A percentile compares a stretch with the other conserved stretches of the same genome.
These are phyloP conservation scores for Phytophthora pistaciae DNA, from an alignment of 352 stramenopile genomes.

Conservation along the genomic window DNA sequence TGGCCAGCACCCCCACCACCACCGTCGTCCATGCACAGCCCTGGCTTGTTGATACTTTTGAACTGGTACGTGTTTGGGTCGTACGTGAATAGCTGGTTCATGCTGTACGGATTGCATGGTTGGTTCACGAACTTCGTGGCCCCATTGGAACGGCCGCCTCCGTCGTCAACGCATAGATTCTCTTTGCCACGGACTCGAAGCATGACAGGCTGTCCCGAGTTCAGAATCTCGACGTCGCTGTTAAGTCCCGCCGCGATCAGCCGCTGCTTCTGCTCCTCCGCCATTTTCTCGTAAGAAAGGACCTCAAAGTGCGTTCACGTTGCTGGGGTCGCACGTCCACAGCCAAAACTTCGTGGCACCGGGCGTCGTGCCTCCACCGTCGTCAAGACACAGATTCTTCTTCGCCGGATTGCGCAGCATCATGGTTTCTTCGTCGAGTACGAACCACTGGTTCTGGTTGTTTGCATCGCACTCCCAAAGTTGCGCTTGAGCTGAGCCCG, in stretches of 20 bases:
- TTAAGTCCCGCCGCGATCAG: conserved; percentile 16
- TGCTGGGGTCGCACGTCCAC: conserved; percentile 29
- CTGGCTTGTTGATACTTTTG: conserved; percentile 12
- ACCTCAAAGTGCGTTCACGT: conserved; percentile 36
- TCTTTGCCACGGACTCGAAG: conserved; percentile 33
- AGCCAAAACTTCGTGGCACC: conserved; percentile 28
- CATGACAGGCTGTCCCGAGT: conserved; percentile 26
- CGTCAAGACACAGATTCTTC: conserved; percentile 40
- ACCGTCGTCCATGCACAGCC: conserved; percentile 33
- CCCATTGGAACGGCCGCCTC: conserved; percentile 29
- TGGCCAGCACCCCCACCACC: conserved; percentile 16
- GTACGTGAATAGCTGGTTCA: conserved; percentile 35
- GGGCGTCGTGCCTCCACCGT: conserved; percentile 18
- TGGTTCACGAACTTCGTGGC: conserved; percentile 25
- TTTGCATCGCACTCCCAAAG: conserved; percentile 31
- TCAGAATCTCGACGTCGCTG: conserved; percentile 19
- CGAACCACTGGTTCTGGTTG: conserved; percentile 36
- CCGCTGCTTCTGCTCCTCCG: conserved; percentile 14
- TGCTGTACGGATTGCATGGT: conserved; percentile 27
- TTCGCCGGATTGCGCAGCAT: conserved; percentile 41
- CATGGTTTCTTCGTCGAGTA: conserved; percentile 30
- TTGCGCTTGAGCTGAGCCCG: conserved; percentile 14
- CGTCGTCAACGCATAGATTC: conserved; percentile 43
- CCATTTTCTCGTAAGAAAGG: conserved; percentile 22
- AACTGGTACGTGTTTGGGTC: conserved; percentile 14